Percentiles rank a stretch among this genome's conserved stretches.
These are phyloP conservation scores for Xylaria acuta DNA, from an alignment of 495 filamentous ascomycete genomes.

Conservation along the genomic window DNA sequence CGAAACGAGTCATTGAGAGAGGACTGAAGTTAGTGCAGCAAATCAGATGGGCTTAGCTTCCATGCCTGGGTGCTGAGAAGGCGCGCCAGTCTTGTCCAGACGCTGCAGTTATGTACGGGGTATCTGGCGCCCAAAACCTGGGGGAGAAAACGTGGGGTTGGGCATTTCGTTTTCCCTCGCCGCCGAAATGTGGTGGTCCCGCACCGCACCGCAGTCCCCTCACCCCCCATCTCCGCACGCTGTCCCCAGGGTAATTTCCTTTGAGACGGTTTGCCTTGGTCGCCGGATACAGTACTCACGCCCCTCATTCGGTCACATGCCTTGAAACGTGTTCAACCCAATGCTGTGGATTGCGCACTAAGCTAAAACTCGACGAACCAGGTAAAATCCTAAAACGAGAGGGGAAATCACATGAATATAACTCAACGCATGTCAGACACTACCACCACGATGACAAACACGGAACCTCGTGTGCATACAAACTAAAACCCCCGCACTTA, in stretches of 20 bases:
- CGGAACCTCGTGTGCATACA: conserved; percentile 13
- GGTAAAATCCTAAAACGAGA: not conserved
- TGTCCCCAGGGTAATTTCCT: not conserved
- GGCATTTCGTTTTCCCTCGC: not conserved
- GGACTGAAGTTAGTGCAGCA: not conserved
- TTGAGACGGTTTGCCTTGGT: not conserved
- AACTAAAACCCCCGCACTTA: conserved; percentile 5
- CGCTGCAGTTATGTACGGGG: conserved; percentile 8
- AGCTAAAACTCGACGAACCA: not conserved
- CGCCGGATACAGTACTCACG: not conserved
- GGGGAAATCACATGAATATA: conserved; percentile 26
- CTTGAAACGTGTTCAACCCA: not conserved
- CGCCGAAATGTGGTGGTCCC: conserved; percentile 9
- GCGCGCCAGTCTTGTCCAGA: not conserved
- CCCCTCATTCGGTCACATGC: conserved; percentile 13
- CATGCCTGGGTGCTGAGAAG: not conserved
- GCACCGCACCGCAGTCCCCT: not conserved
- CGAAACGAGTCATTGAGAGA: not conserved
- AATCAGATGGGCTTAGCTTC: not conserved
- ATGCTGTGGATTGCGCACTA: conserved; percentile 13
- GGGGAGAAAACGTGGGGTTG: conserved; percentile 23
- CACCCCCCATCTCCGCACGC: conserved; percentile 19
- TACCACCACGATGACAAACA: conserved; percentile 2
- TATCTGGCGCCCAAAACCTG: conserved; percentile 20
- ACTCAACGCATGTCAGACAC: conserved; percentile 22